A percentile compares a stretch with the other conserved stretches of the same genome.
phyloP scores from a whole-genome alignment of 352 stramenopile species.

The Pythium pectinolyticum region DNA sequence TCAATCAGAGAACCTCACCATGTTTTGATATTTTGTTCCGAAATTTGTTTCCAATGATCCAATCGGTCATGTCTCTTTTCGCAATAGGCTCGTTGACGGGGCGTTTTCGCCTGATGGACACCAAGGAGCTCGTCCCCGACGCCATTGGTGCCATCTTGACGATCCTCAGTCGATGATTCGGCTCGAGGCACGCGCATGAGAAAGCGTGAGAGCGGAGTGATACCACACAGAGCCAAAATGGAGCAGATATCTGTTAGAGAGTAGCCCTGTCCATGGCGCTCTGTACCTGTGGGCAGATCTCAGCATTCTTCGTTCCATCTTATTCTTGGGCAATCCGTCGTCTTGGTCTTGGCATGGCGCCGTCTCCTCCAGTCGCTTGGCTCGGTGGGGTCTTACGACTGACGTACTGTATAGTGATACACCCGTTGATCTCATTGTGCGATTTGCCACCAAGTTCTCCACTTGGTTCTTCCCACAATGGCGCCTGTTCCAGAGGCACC shows the following conservation, averaged over 20 bases:
- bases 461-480: not conserved
- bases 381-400: not conserved
- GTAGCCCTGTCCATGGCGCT: not conserved
- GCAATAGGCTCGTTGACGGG: not conserved
- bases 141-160: not conserved
- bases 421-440: not conserved
- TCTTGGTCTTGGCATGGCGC: too few relatives aligned
- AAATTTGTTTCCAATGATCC: not conserved
- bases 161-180: constrained; percentile 5
- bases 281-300: not conserved
- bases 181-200: constrained; percentile 6
- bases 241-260: not conserved
- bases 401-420: not conserved
- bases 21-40: not conserved
- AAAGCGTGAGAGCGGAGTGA: not conserved
- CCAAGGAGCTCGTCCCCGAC: too few relatives aligned
- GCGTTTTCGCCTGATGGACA: constrained; percentile 23
- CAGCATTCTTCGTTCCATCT: too few relatives aligned
- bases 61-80: constrained; percentile 13
- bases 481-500: not conserved
- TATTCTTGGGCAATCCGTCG: too few relatives aligned
- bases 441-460: not conserved
- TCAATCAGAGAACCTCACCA: constrained; percentile 9
- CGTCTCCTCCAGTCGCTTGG: not conserved
- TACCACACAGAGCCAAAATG: not conserved